Evolutionary conservation across 75 land plant species (phyloP), one percentile per base, ranked within the genome.

Genomic region (Ceratopteris richardii): DNA sequence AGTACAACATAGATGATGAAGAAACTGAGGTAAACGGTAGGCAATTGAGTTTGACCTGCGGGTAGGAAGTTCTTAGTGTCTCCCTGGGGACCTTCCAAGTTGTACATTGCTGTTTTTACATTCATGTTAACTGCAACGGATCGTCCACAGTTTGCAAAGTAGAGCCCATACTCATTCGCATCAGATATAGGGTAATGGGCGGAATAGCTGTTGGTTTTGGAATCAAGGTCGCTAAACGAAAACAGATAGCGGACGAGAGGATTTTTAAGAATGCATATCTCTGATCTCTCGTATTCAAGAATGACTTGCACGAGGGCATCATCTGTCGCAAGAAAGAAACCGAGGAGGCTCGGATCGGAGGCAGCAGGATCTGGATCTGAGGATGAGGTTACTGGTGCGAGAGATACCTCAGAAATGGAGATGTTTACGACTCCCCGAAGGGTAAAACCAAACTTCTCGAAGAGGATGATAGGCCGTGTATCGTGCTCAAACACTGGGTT

Each of bases 391-490:
- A 28, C n/a, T 2, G 48, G 21, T 4, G 56, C 5, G 43, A 48
- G 25, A 18, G 57, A 21, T 60, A 77, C 77, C 23, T 52, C 46
- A 9, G 73, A 60, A 20, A 84, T 54, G 21, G 23, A 21, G 66
- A 84, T 65, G 39, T 31, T 11, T n/a, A 72, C 75, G 60, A 56
- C 36, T 16, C 87, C 87, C 7, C 3, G 5, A 9, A 20, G 57
- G n/a, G 63, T 53, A 65, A 84, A 84, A 13, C 87, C 87, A 61
- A 84, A 84, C 52, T 61, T 70, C 74, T 84, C 87, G 24, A 84
- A 74, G 62, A 77, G 47, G 56, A 84, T 84, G 44, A 84, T 29
- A 36, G 78, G 27, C 13, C 87, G 77, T 21, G 65, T 33, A 55
- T 84, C 87, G 44, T 61, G 39, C 16, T 31, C 48, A 44, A 84